These are phyloP conservation scores for Spongospora subterranea DNA, from an alignment of 208 protist species.

Conservation along the genomic window DNA sequence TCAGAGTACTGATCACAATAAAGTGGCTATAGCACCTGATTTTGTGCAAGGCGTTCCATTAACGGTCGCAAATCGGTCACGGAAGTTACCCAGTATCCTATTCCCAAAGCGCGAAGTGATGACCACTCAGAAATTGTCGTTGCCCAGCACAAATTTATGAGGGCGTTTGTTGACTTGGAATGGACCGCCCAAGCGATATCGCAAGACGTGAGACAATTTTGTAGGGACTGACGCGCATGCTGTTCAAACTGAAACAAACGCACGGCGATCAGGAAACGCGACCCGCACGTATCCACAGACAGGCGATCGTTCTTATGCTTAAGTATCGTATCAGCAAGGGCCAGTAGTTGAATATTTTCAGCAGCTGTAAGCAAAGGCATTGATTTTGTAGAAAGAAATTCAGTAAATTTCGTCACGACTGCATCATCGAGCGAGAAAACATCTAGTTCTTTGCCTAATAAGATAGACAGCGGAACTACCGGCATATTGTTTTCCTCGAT, in stretches of 20 bases:
- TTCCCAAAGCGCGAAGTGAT: not conserved
- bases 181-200: constrained; percentile 30
- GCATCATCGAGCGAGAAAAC: not conserved
- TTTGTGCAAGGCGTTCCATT: not conserved
- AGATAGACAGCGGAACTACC: not conserved
- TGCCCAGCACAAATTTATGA: not conserved
- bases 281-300: not conserved
- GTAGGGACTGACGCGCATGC: not conserved
- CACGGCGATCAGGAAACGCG: constrained; percentile 6
- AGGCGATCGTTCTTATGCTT: not conserved
- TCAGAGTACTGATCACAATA: not conserved
- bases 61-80: not conserved
- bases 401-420: not conserved
- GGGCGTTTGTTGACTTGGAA: not conserved
- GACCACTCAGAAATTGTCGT: not conserved
- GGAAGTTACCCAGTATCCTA: not conserved
- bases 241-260: constrained; percentile 37
- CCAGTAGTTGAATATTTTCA: constrained; percentile 40
- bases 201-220: not conserved
- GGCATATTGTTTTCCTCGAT: not conserved
- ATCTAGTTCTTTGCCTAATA: not conserved
- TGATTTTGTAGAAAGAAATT: not conserved
- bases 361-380: constrained; percentile 18
- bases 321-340: not conserved
- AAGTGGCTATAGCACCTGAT: not conserved